Base-by-base conservation (phyloP, 306 rosid species). In the Trifolium fragiferum region DNA sequence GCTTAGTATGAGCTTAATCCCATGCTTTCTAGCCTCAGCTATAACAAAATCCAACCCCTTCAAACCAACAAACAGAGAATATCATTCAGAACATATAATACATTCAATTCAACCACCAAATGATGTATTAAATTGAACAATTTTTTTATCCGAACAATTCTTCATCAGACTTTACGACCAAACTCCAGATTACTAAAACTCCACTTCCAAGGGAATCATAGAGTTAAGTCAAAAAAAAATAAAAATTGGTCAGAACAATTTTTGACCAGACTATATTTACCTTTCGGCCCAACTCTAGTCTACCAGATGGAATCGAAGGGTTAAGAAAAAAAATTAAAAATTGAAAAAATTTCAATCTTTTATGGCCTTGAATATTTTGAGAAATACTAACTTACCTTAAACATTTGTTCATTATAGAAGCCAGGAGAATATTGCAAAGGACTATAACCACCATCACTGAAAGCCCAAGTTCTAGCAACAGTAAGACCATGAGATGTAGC, bases 401-500 rank as follows among this genome's bases (percentile, higher is more conserved):
- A 93, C 86, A 77, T 85, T 77, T 91, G 91, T 61, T 93, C 96
- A 73, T 93, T 89, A 66, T 93, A 91, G 78, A 73, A 89, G 75
- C 98, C 98, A 75, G 98, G 97, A 46, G 97, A 81, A 75, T 79
- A 85, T 72, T 93, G 96, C 12, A 93, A 87, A 35, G 98, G 87
- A 33, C 89, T 89, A 70, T 93, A 89, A 38, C 92, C 98, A 7
- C 97, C 97, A 78, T 93, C 98, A 76, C 92, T 88, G 76, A 93
- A 93, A 16, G 97, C 98, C 97, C 98, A 93, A 84, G 97, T 91
- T 86, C 98, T 91, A 20, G 96, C 96, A 62, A 93, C 90, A 8
- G 90, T 82, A 14, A 91, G 98, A 10, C 97, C 97, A 60, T 91
- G 97, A 69, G 80, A 81, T 0, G 84, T 65, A 10, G 98, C 98